Percentiles rank a stretch among this genome's conserved stretches.
phyloP scores from a whole-genome alignment of 2,329 filamentous ascomycete species.

The Monosporascus sp. region DNA sequence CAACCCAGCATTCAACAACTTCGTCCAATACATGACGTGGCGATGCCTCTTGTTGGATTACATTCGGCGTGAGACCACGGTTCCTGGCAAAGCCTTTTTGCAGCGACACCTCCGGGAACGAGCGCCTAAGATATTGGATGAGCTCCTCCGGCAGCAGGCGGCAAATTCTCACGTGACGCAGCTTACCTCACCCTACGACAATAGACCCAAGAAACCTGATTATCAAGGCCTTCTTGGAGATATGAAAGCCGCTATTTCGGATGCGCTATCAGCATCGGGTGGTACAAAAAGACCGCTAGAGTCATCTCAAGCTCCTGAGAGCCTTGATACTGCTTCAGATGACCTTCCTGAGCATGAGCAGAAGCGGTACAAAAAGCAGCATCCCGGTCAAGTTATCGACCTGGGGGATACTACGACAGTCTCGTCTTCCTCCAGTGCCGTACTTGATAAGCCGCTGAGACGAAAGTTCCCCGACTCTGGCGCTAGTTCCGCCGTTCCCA shows the following conservation, averaged over 20 bases:
- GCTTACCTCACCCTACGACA: neutral
- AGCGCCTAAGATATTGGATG: neutral
- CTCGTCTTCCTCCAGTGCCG: no score
- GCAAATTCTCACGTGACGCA: neutral
- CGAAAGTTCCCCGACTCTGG: no score
- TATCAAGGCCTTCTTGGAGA: neutral
- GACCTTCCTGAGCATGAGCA: no score
- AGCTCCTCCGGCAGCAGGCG: constrained; percentile 1
- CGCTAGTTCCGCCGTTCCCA: no score
- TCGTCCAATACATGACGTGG: constrained; percentile 4
- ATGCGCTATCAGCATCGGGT: neutral
- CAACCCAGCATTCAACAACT: constrained; percentile 5
- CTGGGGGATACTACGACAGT: no score
- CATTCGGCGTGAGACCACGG: neutral
- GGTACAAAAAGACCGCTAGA: neutral
- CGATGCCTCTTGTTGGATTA: constrained; percentile 6
- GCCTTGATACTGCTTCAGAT: no score
- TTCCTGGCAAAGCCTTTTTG: neutral
- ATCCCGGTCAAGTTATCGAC: no score
- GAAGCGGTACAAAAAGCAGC: no score
- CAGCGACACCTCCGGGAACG: neutral
- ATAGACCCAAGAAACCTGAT: neutral
- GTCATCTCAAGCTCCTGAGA: neutral
- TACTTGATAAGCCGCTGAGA: no score
- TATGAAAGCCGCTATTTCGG: neutral